These are phyloP conservation scores for Metschnikowia orientalis DNA, from an alignment of 805 yeast species.

Conservation along the genomic window DNA sequence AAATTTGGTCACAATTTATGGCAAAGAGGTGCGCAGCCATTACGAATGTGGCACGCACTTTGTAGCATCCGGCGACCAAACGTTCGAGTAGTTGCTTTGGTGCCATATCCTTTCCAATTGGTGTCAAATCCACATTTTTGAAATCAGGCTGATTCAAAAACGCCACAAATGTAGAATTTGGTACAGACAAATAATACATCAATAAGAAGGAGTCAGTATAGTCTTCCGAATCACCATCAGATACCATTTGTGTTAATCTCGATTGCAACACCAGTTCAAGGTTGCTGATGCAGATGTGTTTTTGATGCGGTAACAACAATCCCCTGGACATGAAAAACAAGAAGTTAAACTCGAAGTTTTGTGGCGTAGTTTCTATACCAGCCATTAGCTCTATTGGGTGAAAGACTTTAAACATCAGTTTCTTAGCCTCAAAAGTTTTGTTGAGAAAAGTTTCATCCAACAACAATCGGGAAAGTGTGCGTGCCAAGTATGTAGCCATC, in stretches of 20 bases:
- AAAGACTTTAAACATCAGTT: conserved; percentile 39
- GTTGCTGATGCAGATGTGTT: conserved; percentile 38
- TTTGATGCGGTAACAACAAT: conserved; percentile 52
- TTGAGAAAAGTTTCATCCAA: conserved; percentile 24
- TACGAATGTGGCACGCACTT: conserved; percentile 23
- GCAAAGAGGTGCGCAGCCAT: conserved; percentile 31
- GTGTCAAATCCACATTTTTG: conserved; percentile 7
- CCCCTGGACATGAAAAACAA: conserved; percentile 52
- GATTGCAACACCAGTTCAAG: neutral
- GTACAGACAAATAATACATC: conserved; percentile 29
- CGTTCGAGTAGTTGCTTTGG: conserved; percentile 30
- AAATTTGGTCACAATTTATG: conserved; percentile 24
- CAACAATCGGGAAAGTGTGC: conserved; percentile 23
- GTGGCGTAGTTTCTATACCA: conserved; percentile 35
- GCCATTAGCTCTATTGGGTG: conserved; percentile 40
- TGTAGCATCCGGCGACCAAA: conserved; percentile 17
- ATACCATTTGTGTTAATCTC: neutral
- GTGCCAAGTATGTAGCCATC: conserved; percentile 22
- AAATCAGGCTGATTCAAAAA: conserved; percentile 23
- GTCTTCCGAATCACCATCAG: conserved; percentile 1
- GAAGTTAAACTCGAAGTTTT: conserved; percentile 50
- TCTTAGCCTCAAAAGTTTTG: conserved; percentile 28
- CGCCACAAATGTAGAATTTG: conserved; percentile 23
- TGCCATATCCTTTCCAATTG: conserved; percentile 16
- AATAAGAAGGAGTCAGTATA: conserved; percentile 21